These are phyloP conservation scores for Mycena pura DNA, from an alignment of 768 basidiomycete genomes.

Conservation along the genomic window DNA sequence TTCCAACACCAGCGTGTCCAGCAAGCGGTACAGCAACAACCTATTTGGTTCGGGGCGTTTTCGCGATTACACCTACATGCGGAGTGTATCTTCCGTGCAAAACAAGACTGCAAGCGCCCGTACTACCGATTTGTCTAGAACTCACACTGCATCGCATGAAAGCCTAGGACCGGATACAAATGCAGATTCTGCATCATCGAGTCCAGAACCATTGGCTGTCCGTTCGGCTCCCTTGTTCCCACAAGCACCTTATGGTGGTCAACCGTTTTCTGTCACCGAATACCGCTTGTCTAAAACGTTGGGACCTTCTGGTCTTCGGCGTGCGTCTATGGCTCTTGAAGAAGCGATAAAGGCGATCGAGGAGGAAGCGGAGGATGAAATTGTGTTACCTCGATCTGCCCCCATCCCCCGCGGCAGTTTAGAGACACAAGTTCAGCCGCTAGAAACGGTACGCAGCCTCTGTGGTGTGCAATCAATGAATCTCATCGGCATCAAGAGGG, in stretches of 20 bases:
- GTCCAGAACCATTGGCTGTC: slow-evolving; percentile 45
- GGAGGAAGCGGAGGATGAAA: slow-evolving; percentile 77
- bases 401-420: slow-evolving; percentile 50
- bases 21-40: slow-evolving; percentile 85
- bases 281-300: slow-evolving; percentile 58
- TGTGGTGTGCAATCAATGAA: slow-evolving; percentile 12
- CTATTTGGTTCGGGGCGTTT: slow-evolving; percentile 84
- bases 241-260: slow-evolving; percentile 45
- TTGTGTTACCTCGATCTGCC: slow-evolving; percentile 72
- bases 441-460: slow-evolving; percentile 39
- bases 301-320: slow-evolving; percentile 57
- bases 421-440: slow-evolving; percentile 36
- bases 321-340: slow-evolving; percentile 78
- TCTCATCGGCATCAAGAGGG: slow-evolving; percentile 35
- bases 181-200: slow-evolving; percentile 49
- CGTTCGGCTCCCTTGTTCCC: slow-evolving; percentile 51
- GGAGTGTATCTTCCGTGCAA: slow-evolving; percentile 54
- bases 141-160: slow-evolving; percentile 48
- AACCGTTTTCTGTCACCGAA: slow-evolving; percentile 47
- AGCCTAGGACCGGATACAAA: slow-evolving; percentile 62
- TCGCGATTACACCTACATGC: slow-evolving; percentile 75
- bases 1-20: slow-evolving; percentile 52
- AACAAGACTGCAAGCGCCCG: slow-evolving; percentile 50
- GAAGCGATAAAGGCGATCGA: slow-evolving; percentile 81
- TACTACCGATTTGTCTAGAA: slow-evolving; percentile 36